These are phyloP conservation scores for Trichophyton mentagrophytes DNA, from an alignment of 2,329 filamentous ascomycete genomes.

Conservation along the genomic window DNA sequence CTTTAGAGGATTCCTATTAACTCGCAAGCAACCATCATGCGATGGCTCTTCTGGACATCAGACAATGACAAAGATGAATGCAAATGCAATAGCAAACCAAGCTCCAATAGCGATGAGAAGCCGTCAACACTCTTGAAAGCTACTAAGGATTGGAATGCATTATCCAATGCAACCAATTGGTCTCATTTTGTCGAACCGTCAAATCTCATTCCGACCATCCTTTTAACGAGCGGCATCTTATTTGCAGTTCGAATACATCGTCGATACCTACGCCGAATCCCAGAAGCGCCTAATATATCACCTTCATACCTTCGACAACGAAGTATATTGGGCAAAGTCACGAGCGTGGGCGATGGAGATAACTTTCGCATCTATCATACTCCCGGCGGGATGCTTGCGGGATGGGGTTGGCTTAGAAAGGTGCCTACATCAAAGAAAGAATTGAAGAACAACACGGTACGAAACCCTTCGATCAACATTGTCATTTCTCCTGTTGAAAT, in stretches of 20 bases:
- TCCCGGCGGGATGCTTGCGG: slow-evolving; percentile 70
- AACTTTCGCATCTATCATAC: slow-evolving; percentile 93
- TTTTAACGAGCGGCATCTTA: slow-evolving; percentile 29
- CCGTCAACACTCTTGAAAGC: slow-evolving; percentile 10
- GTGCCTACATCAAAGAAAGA: slow-evolving; percentile 57
- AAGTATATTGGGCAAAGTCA: slow-evolving; percentile 73
- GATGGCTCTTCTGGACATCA: slow-evolving; percentile 38
- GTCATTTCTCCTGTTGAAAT: neutral
- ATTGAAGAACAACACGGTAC: slow-evolving; percentile 65
- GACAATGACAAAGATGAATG: neutral
- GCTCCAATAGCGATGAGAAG: neutral
- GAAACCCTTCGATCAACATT: slow-evolving; percentile 16
- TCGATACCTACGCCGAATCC: slow-evolving; percentile 67
- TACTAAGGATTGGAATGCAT: slow-evolving; percentile 28
- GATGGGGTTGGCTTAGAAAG: slow-evolving; percentile 83
- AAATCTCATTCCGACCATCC: slow-evolving; percentile 26
- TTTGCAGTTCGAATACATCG: slow-evolving; percentile 25
- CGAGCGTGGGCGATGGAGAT: slow-evolving; percentile 90
- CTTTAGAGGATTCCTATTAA: neutral
- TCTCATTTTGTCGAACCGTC: slow-evolving; percentile 24
- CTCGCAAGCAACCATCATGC: slow-evolving; percentile 25
- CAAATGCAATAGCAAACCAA: neutral
- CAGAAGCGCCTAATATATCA: slow-evolving; percentile 60
- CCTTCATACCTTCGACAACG: slow-evolving; percentile 61
- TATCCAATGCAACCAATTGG: slow-evolving; percentile 33